Evolutionary conservation across 495 filamentous ascomycete species (phyloP).

Genomic region (Haplographium delicatum): DNA sequence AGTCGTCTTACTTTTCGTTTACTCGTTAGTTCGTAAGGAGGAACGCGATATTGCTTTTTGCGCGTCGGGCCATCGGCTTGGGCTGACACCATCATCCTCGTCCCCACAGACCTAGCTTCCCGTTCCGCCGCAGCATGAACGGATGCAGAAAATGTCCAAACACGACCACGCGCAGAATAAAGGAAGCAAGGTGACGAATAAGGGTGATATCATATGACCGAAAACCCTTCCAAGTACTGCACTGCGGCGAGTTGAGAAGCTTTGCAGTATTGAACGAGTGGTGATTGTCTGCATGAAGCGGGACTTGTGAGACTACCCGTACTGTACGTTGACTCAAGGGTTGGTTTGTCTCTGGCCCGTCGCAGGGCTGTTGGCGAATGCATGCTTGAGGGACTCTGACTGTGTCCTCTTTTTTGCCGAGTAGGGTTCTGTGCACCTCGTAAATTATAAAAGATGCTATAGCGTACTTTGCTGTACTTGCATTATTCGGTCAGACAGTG

Average conservation of each 20-base stretch:
- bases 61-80: constrained; percentile 12
- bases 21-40: too few species aligned
- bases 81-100: background rate
- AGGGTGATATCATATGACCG: constrained; percentile 12
- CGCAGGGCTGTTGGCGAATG: background rate
- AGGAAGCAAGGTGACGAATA: background rate
- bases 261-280: background rate
- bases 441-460: background rate
- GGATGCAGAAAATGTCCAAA: background rate
- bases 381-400: background rate
- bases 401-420: background rate
- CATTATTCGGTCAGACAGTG: background rate
- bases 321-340: constrained; percentile 4
- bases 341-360: too few species aligned
- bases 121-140: background rate
- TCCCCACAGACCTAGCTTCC: constrained; percentile 1
- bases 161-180: background rate
- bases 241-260: constrained; percentile 1
- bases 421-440: background rate
- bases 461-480: too few species aligned
- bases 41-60: constrained; percentile 21
- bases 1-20: too few species aligned
- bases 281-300: constrained; percentile 4
- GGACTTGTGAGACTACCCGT: too few species aligned
- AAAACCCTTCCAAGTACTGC: constrained; percentile 8